These are phyloP conservation scores for Pachysandra terminalis DNA, from an alignment of 164 flowering plant species.

Conservation along the genomic window DNA sequence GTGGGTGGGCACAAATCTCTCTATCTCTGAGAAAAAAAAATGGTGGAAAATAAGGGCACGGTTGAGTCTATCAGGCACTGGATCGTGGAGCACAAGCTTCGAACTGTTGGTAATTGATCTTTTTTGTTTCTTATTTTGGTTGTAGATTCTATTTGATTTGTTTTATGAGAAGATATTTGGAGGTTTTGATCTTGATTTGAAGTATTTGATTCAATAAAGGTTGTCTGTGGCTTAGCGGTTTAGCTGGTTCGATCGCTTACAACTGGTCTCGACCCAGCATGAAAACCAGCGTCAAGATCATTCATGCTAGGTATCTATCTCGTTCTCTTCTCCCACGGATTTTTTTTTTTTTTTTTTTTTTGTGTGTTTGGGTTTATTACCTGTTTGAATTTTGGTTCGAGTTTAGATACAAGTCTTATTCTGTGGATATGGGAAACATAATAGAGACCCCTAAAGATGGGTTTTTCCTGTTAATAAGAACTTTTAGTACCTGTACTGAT, in stretches of 20 bases:
- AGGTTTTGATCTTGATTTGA: conserved; percentile 1
- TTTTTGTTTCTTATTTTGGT: not conserved
- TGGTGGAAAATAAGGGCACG: conserved; percentile 44
- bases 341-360: too few relatives aligned
- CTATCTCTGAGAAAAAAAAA: conserved; percentile 10
- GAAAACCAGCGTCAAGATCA: conserved; percentile 90
- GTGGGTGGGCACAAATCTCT: too few relatives aligned
- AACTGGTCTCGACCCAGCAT: conserved; percentile 88
- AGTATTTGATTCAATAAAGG: conserved; percentile 26
- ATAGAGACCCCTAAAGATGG: too few relatives aligned
- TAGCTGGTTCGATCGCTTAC: conserved; percentile 85
- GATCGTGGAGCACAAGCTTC: conserved; percentile 82
- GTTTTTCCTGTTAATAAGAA: too few relatives aligned
- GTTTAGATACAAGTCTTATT: not conserved
- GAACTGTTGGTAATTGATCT: conserved; percentile 59
- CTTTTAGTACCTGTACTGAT: conserved; percentile 26
- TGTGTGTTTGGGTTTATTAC: too few relatives aligned
- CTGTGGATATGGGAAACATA: too few relatives aligned
- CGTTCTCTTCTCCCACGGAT: not conserved
- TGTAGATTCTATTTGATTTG: not conserved
- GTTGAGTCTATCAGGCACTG: conserved; percentile 53
- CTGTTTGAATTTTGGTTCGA: not conserved
- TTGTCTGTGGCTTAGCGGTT: conserved; percentile 74
- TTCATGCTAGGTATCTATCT: conserved; percentile 72
- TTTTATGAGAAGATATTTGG: not conserved